Conservation (phyloP, 345 rosid species). For the Eucalyptus melliodora region DNA sequence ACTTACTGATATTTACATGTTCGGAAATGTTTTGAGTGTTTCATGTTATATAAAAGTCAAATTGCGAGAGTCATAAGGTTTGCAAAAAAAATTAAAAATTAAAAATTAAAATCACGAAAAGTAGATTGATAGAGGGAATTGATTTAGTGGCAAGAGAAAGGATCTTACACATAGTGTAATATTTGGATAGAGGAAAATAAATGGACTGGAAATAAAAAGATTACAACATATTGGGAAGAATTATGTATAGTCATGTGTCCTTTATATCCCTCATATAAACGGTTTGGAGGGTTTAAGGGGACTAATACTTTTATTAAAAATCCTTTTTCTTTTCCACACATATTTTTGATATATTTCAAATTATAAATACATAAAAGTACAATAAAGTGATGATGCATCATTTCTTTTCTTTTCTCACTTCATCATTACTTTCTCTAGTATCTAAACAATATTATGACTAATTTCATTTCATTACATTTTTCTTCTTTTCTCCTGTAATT, state of each 20-base stretch:
- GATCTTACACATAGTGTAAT: accelerated
- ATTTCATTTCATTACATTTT: too few species aligned
- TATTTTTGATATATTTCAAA: accelerated
- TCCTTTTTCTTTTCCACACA: not conserved
- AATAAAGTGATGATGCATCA: not conserved
- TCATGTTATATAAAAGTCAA: accelerated
- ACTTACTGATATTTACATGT: not conserved
- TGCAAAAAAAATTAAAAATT: too few species aligned
- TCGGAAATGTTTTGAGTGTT: not conserved
- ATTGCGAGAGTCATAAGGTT: accelerated
- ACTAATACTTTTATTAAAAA: not conserved
- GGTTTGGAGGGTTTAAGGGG: not conserved
- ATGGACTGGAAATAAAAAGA: accelerated
- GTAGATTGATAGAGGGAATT: accelerated
- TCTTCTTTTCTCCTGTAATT: not conserved
- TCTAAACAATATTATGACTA: too few species aligned
- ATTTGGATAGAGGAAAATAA: accelerated
- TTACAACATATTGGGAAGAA: accelerated
- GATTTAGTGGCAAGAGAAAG: not conserved
- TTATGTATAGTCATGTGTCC: accelerated
- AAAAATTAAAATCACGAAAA: not conserved
- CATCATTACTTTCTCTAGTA: too few species aligned
- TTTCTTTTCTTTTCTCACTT: not conserved
- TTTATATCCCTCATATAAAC: not conserved
- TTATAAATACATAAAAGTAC: not conserved